Evolutionary conservation across 345 rosid species (phyloP).

Genomic region (Turritis glabra): DNA sequence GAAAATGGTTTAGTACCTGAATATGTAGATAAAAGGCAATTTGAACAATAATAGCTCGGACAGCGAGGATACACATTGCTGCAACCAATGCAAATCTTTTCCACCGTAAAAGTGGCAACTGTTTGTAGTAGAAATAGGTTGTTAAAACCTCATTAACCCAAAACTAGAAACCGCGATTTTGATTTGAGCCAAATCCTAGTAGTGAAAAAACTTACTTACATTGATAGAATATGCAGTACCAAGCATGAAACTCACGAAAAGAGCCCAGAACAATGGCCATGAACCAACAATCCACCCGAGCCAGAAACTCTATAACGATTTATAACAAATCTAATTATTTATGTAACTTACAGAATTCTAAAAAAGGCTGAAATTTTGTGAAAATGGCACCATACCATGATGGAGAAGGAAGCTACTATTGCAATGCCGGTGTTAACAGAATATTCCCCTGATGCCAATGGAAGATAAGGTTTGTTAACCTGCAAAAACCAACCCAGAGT

Average conservation of each 20-base stretch:
- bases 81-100: constrained; percentile 92
- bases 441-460: constrained; percentile 92
- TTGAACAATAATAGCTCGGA: constrained; percentile 92
- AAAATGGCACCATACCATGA: constrained; percentile 58
- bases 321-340: not conserved
- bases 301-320: constrained; percentile 74
- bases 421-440: constrained; percentile 60
- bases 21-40: constrained; percentile 88
- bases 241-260: constrained; percentile 81
- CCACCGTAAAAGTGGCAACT: constrained; percentile 94
- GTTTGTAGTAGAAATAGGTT: constrained; percentile 21
- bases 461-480: constrained; percentile 98
- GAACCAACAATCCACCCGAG: constrained; percentile 89
- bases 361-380: not conserved
- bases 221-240: constrained; percentile 96
- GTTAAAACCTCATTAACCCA: not conserved
- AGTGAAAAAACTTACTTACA: constrained; percentile 49
- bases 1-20: constrained; percentile 52
- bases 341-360: not conserved
- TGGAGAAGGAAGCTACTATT: constrained; percentile 62
- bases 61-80: constrained; percentile 92
- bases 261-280: constrained; percentile 97
- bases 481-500: constrained; percentile 33
- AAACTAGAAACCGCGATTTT: not conserved
- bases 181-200: not conserved